These are phyloP conservation scores for Linderina pennispora DNA, from an alignment of 192 early-diverging fungal genomes.

Conservation along the genomic window DNA sequence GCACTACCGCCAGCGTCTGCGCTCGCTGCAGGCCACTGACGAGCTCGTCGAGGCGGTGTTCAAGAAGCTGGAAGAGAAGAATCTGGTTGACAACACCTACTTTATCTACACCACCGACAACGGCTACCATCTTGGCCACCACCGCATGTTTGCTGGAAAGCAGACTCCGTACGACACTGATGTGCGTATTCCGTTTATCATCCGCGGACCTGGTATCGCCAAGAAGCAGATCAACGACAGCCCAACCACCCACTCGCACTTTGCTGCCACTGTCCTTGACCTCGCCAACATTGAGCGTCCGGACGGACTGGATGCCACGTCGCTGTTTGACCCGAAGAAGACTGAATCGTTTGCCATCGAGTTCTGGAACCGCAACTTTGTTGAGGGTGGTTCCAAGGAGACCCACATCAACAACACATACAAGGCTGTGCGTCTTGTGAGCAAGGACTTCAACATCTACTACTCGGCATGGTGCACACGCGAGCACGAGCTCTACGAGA, in stretches of 20 bases:
- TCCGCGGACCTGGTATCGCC: slow-evolving; percentile 57
- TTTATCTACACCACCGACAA: slow-evolving; percentile 63
- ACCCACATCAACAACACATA: slow-evolving; percentile 42
- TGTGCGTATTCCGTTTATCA: slow-evolving; percentile 55
- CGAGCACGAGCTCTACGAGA: slow-evolving; percentile 53
- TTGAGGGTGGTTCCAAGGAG: slow-evolving; percentile 15
- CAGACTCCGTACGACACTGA: slow-evolving; percentile 58
- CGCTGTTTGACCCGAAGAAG: slow-evolving; percentile 15
- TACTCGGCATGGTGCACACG: slow-evolving; percentile 54
- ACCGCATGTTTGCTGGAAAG: slow-evolving; percentile 58
- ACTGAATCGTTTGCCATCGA: slow-evolving; percentile 51
- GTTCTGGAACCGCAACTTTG: slow-evolving; percentile 33
- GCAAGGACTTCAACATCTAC: slow-evolving; percentile 43
- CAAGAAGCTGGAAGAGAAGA: slow-evolving; percentile 42
- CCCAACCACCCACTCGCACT: slow-evolving; percentile 53
- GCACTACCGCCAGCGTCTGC: slow-evolving; percentile 50
- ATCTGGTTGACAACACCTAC: slow-evolving; percentile 54
- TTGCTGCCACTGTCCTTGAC: slow-evolving; percentile 57
- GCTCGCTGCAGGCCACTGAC: slow-evolving; percentile 56
- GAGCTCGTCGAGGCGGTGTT: slow-evolving; percentile 54
- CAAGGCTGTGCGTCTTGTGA: slow-evolving; percentile 50
- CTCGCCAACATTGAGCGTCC: slow-evolving; percentile 46
- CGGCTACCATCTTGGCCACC: slow-evolving; percentile 62
- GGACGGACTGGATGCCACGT: neutral
- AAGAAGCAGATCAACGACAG: slow-evolving; percentile 37